phyloP scores from a whole-genome alignment of 2,329 filamentous ascomycete genomes.

The Colletotrichum magnum region DNA sequence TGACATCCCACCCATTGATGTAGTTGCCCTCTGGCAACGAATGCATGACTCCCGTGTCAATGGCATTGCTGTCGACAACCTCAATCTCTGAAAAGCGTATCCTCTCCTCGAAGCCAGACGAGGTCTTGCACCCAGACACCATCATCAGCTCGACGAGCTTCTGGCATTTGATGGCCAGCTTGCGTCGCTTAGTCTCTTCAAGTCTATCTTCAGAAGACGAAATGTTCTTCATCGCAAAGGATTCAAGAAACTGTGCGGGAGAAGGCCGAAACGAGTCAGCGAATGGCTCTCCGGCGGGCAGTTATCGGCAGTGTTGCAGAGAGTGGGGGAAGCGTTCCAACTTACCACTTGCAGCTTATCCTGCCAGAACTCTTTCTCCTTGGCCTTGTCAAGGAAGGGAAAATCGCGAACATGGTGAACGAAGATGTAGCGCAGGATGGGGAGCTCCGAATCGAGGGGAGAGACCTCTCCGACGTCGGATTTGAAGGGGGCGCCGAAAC shows the following conservation, averaged over 20 bases:
- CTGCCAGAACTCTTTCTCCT: slow-evolving; percentile 99
- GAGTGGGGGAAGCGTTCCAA: slow-evolving; percentile 45
- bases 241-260: slow-evolving; percentile 84
- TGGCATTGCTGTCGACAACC: slow-evolving; percentile 92
- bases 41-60: slow-evolving; percentile 88
- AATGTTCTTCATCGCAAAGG: slow-evolving; percentile 96
- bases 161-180: slow-evolving; percentile 91
- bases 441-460: slow-evolving; percentile 93
- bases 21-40: slow-evolving; percentile 92
- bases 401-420: slow-evolving; percentile 98
- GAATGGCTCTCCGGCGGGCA: slow-evolving; percentile 3
- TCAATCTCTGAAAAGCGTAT: slow-evolving; percentile 98
- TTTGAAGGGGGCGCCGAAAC: slow-evolving; percentile 95
- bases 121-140: slow-evolving; percentile 96
- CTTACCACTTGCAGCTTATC: slow-evolving; percentile 94
- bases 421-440: slow-evolving; percentile 95
- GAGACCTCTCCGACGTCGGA: slow-evolving; percentile 94
- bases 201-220: slow-evolving; percentile 96
- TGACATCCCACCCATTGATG: slow-evolving; percentile 97
- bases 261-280: slow-evolving; percentile 34
- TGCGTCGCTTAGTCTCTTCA: slow-evolving; percentile 95
- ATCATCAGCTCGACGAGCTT: slow-evolving; percentile 99
- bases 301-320: slow-evolving; percentile 5
- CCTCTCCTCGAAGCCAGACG: slow-evolving; percentile 96
- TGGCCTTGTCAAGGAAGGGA: slow-evolving; percentile 95